Evolutionary conservation across 495 filamentous ascomycete species (phyloP), one percentile per base, ranked within the genome.

Genomic region (Tuber umbilicatum): DNA sequence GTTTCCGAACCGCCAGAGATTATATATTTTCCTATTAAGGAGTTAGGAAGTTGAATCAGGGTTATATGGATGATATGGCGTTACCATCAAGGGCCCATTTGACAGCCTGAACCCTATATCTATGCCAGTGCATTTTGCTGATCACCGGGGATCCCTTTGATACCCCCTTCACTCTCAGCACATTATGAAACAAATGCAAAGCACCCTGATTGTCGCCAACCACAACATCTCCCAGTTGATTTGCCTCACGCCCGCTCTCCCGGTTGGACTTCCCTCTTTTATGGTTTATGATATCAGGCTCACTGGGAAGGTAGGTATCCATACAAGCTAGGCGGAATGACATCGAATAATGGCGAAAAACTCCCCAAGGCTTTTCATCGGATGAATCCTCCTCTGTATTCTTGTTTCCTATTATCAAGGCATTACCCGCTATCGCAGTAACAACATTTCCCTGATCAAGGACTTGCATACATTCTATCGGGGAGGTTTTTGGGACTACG

Each of bases 1-100:
- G 93, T 93, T 83, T 98, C 95, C 19, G 89, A 87, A 16, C 95
- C 96, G 74, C 95, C 95, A 60, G 95, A 98, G 43, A 99, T 90
- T 43, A 98, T 83, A 81, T 99, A 99, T 79, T 97, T 94, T n/a
- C 94, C 94, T 97, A 35, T 35, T 27, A 64, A 72, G 35, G 71
- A 75, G 80, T 67, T 35, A 64, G 27, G 4, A 17, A 64, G 55
- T 35, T 35, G 27, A 35, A 73, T 12, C 35, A 70, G 74, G 83
- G 76, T 80, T 72, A 71, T 23, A 45, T 27, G 64, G 14, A 37
- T 55, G 27, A 38, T 14, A 41, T 75, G 17, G 83, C 89, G 79
- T 35, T 88, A 95, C 95, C 96, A 87, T 98, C 94, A 79, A 84
- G 86, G 37, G 94, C 96, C 91, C 92, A 97, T 82, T 93, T 94